Conservation (phyloP, 345 rosid genomes). For the Cardamine resedifolia region DNA sequence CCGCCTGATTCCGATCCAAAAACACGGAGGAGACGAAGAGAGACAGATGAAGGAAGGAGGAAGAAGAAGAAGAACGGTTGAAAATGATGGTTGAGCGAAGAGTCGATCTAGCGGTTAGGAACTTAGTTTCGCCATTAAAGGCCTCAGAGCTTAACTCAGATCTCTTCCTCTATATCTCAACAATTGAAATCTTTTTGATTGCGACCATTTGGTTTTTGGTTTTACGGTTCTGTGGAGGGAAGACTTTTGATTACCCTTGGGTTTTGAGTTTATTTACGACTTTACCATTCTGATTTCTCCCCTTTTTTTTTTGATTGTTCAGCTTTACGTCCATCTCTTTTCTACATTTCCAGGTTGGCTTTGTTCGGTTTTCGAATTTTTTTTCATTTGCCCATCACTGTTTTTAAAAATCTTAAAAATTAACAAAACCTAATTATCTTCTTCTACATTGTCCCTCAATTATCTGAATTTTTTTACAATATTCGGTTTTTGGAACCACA, state of each 20-base stretch:
- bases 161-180: too few species aligned
- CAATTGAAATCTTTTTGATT: constrained; percentile 25
- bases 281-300: constrained; percentile 26
- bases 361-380: constrained; percentile 16
- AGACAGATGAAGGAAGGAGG: neutral
- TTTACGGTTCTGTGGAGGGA: constrained; percentile 16
- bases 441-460: too few species aligned
- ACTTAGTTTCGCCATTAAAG: constrained; percentile 33
- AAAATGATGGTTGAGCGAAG: neutral
- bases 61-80: constrained; percentile 21
- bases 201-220: constrained; percentile 18
- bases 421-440: too few species aligned
- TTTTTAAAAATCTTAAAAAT: too few species aligned
- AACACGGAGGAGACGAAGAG: constrained; percentile 8
- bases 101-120: constrained; percentile 19
- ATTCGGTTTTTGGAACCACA: too few species aligned
- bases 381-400: too few species aligned
- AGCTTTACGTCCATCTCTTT: constrained; percentile 15
- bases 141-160: constrained; percentile 44
- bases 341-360: constrained; percentile 29
- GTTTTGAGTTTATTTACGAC: constrained; percentile 23
- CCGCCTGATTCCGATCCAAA: constrained; percentile 22
- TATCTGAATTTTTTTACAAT: too few species aligned
- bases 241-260: constrained; percentile 15
- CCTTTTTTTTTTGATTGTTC: neutral